A percentile compares a stretch with the other conserved stretches of the same genome.
Evolutionary conservation across 164 flowering plant genomes (phyloP).

Genomic region (Warburgia ugandensis): DNA sequence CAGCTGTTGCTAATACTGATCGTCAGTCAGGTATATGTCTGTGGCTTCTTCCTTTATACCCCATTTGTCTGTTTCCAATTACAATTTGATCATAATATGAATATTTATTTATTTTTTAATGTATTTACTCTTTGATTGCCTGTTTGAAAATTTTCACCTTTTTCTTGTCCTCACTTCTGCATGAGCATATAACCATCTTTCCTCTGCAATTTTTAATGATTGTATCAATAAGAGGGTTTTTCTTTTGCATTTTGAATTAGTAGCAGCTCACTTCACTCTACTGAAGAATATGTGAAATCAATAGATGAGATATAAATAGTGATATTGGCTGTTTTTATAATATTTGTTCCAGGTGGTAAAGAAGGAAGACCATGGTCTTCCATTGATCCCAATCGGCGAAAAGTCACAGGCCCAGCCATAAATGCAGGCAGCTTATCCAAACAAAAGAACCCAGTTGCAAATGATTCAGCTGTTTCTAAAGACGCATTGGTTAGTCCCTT

Average conservation of each 20-base stretch:
- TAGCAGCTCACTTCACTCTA: neutral
- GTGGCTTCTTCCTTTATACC: neutral
- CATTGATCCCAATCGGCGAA: conserved; percentile 53
- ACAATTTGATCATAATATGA: no score
- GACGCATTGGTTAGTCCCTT: conserved; percentile 45
- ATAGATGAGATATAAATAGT: neutral
- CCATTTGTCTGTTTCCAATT: neutral
- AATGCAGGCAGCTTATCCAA: conserved; percentile 50
- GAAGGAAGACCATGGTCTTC: conserved; percentile 49
- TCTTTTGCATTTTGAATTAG: neutral
- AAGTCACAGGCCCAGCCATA: conserved; percentile 44
- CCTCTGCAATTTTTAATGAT: neutral
- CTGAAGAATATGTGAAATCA: neutral
- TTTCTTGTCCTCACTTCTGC: neutral
- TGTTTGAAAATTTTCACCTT: no score
- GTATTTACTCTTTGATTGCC: neutral
- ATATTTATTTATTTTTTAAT: no score
- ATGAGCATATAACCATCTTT: neutral
- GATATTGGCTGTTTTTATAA: neutral
- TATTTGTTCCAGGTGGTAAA: conserved; percentile 36
- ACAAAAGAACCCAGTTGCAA: conserved; percentile 60
- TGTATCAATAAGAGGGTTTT: no score
- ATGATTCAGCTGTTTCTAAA: conserved; percentile 43
- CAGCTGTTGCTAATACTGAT: conserved; percentile 40
- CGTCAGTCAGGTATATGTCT: conserved; percentile 42